Conservation (phyloP, 1,284 basidiomycete species). For the Agroathelia rolfsii region DNA sequence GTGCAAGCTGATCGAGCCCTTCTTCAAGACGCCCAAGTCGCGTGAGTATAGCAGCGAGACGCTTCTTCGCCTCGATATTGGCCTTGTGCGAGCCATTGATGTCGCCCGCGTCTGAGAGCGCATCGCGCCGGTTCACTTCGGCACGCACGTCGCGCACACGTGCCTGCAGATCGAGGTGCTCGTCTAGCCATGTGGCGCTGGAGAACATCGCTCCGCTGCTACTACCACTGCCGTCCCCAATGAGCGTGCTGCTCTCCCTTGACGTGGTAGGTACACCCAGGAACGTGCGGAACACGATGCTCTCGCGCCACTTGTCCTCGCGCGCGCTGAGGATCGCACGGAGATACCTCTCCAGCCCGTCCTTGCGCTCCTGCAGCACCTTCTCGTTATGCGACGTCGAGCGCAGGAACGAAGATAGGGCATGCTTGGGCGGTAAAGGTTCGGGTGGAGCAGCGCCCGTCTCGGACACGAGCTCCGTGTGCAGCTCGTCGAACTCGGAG, state of each 20-base stretch:
- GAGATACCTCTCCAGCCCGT: conserved; percentile 77
- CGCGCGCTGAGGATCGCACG: conserved; percentile 75
- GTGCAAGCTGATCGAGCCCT: conserved; percentile 55
- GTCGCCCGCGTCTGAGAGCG: conserved; percentile 68
- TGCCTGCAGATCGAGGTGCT: conserved; percentile 68
- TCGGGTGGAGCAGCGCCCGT: conserved; percentile 65
- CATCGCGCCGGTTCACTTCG: conserved; percentile 79
- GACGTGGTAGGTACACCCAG: conserved; percentile 80
- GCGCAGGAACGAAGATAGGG: conserved; percentile 54
- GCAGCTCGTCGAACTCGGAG: conserved; percentile 85
- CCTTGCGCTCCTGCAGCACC: conserved; percentile 65
- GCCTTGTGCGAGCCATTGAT: conserved; percentile 65
- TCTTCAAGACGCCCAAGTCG: conserved; percentile 64
- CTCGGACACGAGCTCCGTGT: conserved; percentile 70
- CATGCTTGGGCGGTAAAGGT: conserved; percentile 74
- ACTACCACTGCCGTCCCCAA: conserved; percentile 17
- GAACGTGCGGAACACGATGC: conserved; percentile 77
- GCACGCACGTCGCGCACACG: conserved; percentile 73
- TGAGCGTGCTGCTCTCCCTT: too few species aligned
- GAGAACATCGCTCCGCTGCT: conserved; percentile 44
- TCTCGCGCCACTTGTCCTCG: conserved; percentile 76
- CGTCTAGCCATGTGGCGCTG: conserved; percentile 74
- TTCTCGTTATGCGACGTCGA: conserved; percentile 25
- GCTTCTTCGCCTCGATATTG: conserved; percentile 77
- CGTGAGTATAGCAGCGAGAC: conserved; percentile 64